Evolutionary conservation across 495 filamentous ascomycete species (phyloP).

Genomic region (Hyaloscypha finlandica): DNA sequence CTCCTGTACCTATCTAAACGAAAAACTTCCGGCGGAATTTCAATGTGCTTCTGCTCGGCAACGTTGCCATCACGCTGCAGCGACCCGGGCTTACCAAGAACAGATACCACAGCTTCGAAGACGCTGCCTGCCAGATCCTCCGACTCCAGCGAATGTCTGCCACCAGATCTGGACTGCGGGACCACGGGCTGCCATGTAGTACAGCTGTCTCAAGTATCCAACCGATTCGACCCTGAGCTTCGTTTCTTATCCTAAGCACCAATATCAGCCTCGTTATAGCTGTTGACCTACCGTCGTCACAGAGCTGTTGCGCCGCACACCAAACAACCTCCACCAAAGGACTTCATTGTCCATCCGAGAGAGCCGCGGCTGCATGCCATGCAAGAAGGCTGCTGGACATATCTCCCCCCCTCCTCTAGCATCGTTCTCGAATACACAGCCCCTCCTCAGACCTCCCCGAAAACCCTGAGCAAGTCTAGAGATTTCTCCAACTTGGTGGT

Average conservation of each 20-base stretch:
- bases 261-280: slow-evolving; percentile 19
- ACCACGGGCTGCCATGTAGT: slow-evolving; percentile 27
- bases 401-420: slow-evolving; percentile 5
- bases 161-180: slow-evolving; percentile 7
- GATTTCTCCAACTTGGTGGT: slow-evolving; percentile 18
- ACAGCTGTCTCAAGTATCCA: slow-evolving; percentile 14
- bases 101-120: not conserved
- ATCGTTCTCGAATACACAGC: slow-evolving; percentile 9
- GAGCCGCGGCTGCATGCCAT: slow-evolving; percentile 23
- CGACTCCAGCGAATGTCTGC: slow-evolving; percentile 20
- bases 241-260: slow-evolving; percentile 12
- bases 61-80: slow-evolving; percentile 8
- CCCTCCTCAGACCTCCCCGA: slow-evolving; percentile 1
- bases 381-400: slow-evolving; percentile 23
- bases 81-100: slow-evolving; percentile 1
- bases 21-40: slow-evolving; percentile 26
- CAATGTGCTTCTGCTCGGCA: slow-evolving; percentile 23
- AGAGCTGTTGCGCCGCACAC: slow-evolving; percentile 7
- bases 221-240: slow-evolving; percentile 17
- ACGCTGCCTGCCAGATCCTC: slow-evolving; percentile 12
- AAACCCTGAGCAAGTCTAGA: slow-evolving; percentile 6
- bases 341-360: slow-evolving; percentile 11
- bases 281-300: not conserved
- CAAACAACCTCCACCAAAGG: not conserved
- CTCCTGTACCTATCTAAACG: not conserved